phyloP scores from a whole-genome alignment of 441 rosid species.

The Gossypium schwendimanii region DNA sequence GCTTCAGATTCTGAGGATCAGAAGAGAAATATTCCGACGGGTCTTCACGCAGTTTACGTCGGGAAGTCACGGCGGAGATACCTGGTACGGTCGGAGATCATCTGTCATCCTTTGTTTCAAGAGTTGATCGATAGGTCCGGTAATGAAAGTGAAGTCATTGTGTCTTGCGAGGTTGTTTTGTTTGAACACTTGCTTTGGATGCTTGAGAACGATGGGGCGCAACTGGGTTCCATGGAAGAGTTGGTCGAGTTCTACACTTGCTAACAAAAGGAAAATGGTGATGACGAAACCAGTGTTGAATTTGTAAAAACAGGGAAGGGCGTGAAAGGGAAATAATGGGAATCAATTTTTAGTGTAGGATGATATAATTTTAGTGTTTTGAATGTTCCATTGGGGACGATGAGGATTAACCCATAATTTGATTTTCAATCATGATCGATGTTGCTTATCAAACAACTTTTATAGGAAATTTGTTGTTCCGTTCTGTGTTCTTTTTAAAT shows the following conservation, averaged over 20 bases:
- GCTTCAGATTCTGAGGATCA: conserved; percentile 17
- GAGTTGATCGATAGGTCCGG: conserved; percentile 54
- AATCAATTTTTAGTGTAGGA: neutral
- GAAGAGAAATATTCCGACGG: neutral
- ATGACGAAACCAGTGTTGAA: neutral
- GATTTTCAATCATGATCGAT: neutral
- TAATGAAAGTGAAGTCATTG: conserved; percentile 37
- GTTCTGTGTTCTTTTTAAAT: neutral
- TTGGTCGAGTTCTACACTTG: conserved; percentile 65
- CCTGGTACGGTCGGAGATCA: conserved; percentile 40
- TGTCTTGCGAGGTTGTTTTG: conserved; percentile 80
- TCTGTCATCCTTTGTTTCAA: conserved; percentile 70
- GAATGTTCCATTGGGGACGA: neutral
- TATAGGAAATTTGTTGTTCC: neutral
- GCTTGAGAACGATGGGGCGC: conserved; percentile 47
- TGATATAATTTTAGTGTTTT: neutral
- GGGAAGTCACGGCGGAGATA: conserved; percentile 77
- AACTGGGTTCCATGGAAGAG: conserved; percentile 58
- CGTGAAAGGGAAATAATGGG: neutral
- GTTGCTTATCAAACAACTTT: neutral
- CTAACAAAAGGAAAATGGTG: conserved; percentile 12
- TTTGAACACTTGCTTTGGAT: conserved; percentile 92
- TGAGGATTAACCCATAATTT: conserved; percentile 13
- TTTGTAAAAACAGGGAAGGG: conserved; percentile 13
- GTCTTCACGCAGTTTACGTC: conserved; percentile 58